phyloP scores from a whole-genome alignment of 495 filamentous ascomycete genomes.

The Penicillium crystallinum region DNA sequence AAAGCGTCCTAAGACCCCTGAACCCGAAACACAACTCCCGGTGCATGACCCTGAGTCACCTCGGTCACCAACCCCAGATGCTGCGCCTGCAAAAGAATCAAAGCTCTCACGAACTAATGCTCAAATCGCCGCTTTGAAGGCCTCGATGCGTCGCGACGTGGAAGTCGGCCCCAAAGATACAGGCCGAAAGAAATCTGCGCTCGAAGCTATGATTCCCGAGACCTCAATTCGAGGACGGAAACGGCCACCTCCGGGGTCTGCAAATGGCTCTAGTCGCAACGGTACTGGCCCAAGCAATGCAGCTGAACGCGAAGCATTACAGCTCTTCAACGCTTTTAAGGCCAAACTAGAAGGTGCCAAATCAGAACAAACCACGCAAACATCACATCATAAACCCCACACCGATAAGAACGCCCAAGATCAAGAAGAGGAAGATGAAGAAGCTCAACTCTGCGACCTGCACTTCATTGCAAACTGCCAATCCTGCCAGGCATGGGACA shows the following conservation, averaged over 20 bases:
- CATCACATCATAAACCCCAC: constrained; percentile 23
- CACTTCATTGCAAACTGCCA: constrained; percentile 93
- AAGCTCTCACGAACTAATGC: constrained; percentile 75
- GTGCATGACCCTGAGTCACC: constrained; percentile 47
- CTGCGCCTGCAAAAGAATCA: constrained; percentile 49
- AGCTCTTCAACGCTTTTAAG: constrained; percentile 70
- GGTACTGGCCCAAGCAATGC: constrained; percentile 23
- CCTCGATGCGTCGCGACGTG: constrained; percentile 81
- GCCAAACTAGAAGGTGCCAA: constrained; percentile 65
- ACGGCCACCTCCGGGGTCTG: constrained; percentile 53
- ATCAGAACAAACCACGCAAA: constrained; percentile 23
- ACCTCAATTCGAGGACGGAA: constrained; percentile 77
- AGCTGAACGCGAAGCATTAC: constrained; percentile 59
- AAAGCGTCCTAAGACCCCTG: constrained; percentile 29
- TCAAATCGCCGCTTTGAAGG: constrained; percentile 84
- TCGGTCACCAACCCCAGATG: constrained; percentile 45
- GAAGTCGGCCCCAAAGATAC: constrained; percentile 51
- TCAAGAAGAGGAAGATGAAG: constrained; percentile 53
- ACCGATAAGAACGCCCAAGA: constrained; percentile 27
- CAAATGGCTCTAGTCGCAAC: constrained; percentile 27
- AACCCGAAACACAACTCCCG: constrained; percentile 41
- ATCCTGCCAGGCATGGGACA: constrained; percentile 73
- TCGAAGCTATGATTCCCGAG: constrained; percentile 78
- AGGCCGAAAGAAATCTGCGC: constrained; percentile 57
- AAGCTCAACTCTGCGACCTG: constrained; percentile 73